Base-by-base conservation (phyloP, 208 protist species). In the Trypanosoma vivax region DNA sequence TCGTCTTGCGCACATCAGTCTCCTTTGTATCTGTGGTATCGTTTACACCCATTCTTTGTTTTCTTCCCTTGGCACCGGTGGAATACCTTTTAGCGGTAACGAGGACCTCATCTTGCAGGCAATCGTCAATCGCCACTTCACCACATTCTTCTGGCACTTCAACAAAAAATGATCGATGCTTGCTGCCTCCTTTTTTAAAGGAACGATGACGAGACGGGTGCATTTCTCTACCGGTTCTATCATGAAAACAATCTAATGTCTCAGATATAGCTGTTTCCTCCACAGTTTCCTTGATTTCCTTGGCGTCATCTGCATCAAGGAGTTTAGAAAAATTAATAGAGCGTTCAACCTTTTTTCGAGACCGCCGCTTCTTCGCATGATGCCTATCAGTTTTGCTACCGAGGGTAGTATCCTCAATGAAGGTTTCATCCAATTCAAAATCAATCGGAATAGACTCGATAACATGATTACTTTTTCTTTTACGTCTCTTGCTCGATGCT, bases 241-340 rank as follows among this genome's bases (percentile, higher is more conserved):
- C 18, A 29, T 5, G 9, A 13, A 5, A 16, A 23, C 24, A 18
- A 3, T 34, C 14, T 14, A 4, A 38, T 57, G 13, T 1, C 29
- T 16, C 14, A 35, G 10, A 13, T 27, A 49, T 34, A 24, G 13
- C 1, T 38, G 25, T 2, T 5, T 53, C 39, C 21, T 41, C 39
- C 11, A 50, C 1, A 0, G 35, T 25, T 29, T 64, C 57, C 16
- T 47, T 2, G 2, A 55, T 7, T 30, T 45, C 58, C 0, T 27
- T 13, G 28, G 29, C 27, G 9, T 18, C 18, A 28, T 45, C 40
- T 2, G 68, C 70, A 16, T 72, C 9, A 5, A 47, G 21, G 9
- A 85, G 50, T 7, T 85, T 70, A 10, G 68, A 40, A 40, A 85
- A 81, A 39, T 57, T 76, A 64, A 73, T 77, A 1, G 67, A 82